Evolutionary conservation across 352 stramenopile species (phyloP).

Genomic region (Globisporangium megalacanthum): DNA sequence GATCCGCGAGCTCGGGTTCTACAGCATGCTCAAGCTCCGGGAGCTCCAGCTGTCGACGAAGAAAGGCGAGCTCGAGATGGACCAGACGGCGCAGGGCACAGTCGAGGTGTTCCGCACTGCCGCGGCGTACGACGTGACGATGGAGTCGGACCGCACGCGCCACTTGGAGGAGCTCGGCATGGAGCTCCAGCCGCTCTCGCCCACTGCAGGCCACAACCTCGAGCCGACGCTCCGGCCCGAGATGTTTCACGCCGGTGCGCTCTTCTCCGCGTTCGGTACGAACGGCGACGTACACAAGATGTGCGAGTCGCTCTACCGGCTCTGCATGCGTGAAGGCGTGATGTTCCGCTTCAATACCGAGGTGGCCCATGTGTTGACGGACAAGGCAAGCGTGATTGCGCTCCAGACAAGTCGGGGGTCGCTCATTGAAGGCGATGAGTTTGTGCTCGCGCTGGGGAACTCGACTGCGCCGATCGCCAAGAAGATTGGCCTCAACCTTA

Average conservation of each 20-base stretch:
- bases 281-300: constrained; percentile 88
- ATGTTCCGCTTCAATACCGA: constrained; percentile 89
- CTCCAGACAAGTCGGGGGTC: constrained; percentile 74
- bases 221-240: constrained; percentile 54
- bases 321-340: constrained; percentile 77
- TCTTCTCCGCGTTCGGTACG: constrained; percentile 78
- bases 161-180: constrained; percentile 76
- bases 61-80: constrained; percentile 82
- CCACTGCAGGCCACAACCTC: constrained; percentile 50
- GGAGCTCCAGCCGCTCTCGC: constrained; percentile 62
- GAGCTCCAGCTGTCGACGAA: constrained; percentile 73
- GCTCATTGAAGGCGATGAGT: constrained; percentile 84
- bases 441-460: constrained; percentile 80
- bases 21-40: constrained; percentile 81
- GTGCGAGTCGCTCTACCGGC: constrained; percentile 72
- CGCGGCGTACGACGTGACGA: constrained; percentile 55
- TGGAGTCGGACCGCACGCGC: constrained; percentile 62
- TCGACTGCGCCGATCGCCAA: constrained; percentile 59
- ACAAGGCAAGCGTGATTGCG: constrained; percentile 71
- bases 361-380: constrained; percentile 70
- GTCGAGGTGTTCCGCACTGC: constrained; percentile 69
- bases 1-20: constrained; percentile 81
- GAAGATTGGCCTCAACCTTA: constrained; percentile 65
- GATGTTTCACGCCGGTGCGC: constrained; percentile 56
- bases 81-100: constrained; percentile 79